Evolutionary conservation across 495 filamentous ascomycete species (phyloP).

Genomic region (Cercophora samala): DNA sequence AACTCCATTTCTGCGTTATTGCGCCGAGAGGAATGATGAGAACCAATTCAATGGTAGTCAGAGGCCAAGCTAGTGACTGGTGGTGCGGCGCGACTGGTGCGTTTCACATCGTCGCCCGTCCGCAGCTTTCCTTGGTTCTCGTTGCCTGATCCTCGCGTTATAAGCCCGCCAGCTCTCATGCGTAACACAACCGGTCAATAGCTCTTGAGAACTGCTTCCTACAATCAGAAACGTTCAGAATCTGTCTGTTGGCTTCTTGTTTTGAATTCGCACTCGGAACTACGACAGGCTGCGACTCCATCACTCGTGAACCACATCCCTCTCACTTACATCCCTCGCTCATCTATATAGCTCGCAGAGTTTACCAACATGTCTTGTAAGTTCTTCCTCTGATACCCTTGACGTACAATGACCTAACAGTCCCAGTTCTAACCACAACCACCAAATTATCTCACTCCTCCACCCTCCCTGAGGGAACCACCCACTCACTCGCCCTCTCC

Average conservation of each 20-base stretch:
- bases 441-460: conserved; percentile 54
- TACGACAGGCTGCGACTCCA: not conserved
- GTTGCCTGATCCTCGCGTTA: not conserved
- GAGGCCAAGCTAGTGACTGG: not conserved
- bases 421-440: conserved; percentile 38
- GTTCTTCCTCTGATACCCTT: conserved; percentile 5
- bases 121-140: not conserved
- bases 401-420: not conserved
- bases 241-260: not conserved
- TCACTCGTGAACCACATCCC: not conserved
- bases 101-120: conserved; percentile 6
- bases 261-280: not conserved
- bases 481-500: conserved; percentile 55
- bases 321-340: no score
- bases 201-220: not conserved
- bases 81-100: not conserved
- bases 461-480: conserved; percentile 53
- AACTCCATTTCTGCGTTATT: not conserved
- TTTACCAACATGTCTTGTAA: conserved; percentile 26
- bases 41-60: not conserved
- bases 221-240: not conserved
- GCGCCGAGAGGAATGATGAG: no score
- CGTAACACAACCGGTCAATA: not conserved
- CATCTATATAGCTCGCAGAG: not conserved
- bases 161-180: not conserved